Base-by-base conservation (phyloP, 228 moss, liverwort and hornwort genomes). In the Sphagnum magellanicum region DNA sequence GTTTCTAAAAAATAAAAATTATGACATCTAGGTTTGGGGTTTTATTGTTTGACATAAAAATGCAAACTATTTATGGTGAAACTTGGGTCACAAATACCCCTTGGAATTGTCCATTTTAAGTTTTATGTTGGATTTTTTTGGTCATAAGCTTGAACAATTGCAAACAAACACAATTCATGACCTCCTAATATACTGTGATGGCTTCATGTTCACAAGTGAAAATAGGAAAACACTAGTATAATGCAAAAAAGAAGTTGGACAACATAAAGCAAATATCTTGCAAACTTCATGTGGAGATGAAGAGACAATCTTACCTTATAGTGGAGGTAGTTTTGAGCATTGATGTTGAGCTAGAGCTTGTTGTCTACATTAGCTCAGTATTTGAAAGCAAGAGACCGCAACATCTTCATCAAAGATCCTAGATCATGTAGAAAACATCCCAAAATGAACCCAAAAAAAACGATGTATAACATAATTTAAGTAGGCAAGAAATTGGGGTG, bases 271-370 rank as follows among this genome's bases (percentile, higher is more conserved):
- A 32, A 32, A 32, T 32, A 32, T 32, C 3, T 32, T 2, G 32
- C 32, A 32, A 32, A 32, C 32, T 32, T 32, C 32, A 32, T 32
- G 32, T 32, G 48, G 11, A 64, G 49, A 68, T 66, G 50, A 4
- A 6, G 51, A 17, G 16, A 7, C 47, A 7, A 60, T 70, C 60
- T 58, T 57, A 88, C 92, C 92, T 93, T 93, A 82, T 90, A 93
- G 75, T 93, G 92, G 66, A 93, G 90, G 72, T 88, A 93, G 77
- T 93, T 93, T 71, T 93, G 92, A 72, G 92, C 92, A 76, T 90
- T 90, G 53, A 93, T 90, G 63, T 75, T 81, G 68, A 93, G 75
- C 64, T 81, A 79, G 52, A 73, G 72, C 16, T 79, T 70, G 50
- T 81, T 86, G 51, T 78, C 75, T 70, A 83, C 85, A 64, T 80